Evolutionary conservation across 2,329 filamentous ascomycete species (phyloP), one percentile per base, ranked within the genome.

Genomic region (Neoascochyta sp.): DNA sequence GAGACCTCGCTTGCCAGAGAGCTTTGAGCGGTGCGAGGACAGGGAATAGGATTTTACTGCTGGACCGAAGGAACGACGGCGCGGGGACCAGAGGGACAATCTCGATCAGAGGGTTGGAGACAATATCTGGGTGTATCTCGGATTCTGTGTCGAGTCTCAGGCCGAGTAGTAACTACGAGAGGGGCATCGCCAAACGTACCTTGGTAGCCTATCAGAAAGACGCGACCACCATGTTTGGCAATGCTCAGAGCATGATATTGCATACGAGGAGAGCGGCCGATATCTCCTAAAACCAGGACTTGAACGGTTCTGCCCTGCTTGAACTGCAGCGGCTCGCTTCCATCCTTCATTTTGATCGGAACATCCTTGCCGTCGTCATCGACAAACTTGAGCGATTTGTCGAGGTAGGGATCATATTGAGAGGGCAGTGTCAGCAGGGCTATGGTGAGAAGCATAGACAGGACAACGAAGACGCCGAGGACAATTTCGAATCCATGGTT

Each of bases 181-280:
- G 10, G 12, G 9, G 12, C 10, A 22, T 23, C 17, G 17, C 10
- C 9, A 10, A 14, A 35, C 41, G 16, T 19, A 89, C 87, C 86
- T 58, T 82, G 73, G 59, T 95, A 96, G 24, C 90, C 92, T 47
- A 98, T 81, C 9, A 98, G 68, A 57, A 90, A 81, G 12, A 95
- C 90, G 18, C 74, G 73, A 5, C 80, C 83, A 14, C 86, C 86
- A 54, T 88, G 80, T 51, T 81, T 84, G 22, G 87, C 86, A 52
- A 96, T 80, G 60, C 90, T 96, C 47, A 95, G 70, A 12, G 90
- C 90, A 74, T 98, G 92, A 53, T 98, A 96, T 58, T 96, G 89
- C 90, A 98, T 98, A 34, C 92, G 86, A 27, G 92, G 92, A 59
- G 90, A 96, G 24, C 89, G 80, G 21, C 92, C 92, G 60, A 98